Conservation (phyloP, 2,329 filamentous ascomycete genomes). For the Esteya vermicola region DNA sequence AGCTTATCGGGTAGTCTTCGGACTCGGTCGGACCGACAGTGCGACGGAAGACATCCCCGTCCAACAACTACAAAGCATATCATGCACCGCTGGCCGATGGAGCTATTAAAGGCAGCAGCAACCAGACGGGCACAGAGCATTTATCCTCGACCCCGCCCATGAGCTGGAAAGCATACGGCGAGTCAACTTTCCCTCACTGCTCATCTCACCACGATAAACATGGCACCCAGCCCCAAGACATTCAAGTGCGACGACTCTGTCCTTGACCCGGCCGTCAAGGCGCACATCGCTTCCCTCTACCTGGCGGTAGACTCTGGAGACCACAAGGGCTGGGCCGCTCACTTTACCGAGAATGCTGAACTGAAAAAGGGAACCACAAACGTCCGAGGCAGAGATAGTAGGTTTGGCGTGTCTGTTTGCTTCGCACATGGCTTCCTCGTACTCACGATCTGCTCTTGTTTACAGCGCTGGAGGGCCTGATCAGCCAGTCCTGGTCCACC, state of each 20-base stretch:
- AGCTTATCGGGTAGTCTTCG: neutral
- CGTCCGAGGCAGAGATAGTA: conserved; percentile 3
- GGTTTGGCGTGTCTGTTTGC: neutral
- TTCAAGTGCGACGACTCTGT: conserved; percentile 6
- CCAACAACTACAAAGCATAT: neutral
- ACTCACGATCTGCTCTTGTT: neutral
- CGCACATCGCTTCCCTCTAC: conserved; percentile 6
- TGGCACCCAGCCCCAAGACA: conserved; percentile 3
- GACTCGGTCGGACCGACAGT: neutral
- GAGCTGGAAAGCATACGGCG: no score
- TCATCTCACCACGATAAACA: neutral
- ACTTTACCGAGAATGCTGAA: conserved; percentile 7
- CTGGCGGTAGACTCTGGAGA: conserved; percentile 6
- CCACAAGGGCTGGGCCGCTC: conserved; percentile 1
- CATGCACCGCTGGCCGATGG: neutral
- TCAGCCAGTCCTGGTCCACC: conserved; percentile 4
- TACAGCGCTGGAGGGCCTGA: conserved; percentile 1
- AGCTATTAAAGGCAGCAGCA: neutral
- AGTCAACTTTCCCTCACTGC: neutral
- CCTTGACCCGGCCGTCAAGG: conserved; percentile 7
- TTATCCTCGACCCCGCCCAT: neutral
- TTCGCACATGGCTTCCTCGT: no score
- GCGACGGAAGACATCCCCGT: neutral
- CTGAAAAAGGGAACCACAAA: conserved; percentile 9
- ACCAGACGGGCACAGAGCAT: neutral